phyloP scores from a whole-genome alignment of 371 early-diverging fungal species.

The Amoeboradix gromovi region DNA sequence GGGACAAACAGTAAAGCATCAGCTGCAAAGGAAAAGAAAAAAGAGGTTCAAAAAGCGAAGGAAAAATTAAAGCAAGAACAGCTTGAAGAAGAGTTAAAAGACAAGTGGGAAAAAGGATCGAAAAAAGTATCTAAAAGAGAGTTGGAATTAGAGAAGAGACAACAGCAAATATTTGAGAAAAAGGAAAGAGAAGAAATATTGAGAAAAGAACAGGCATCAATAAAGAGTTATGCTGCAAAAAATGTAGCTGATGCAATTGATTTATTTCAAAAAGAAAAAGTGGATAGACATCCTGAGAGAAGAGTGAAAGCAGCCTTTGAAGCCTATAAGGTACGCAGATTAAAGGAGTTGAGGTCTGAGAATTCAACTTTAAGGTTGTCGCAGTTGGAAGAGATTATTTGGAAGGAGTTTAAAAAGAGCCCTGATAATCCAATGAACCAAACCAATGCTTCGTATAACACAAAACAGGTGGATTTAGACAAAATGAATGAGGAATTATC shows the following conservation, averaged over 20 bases:
- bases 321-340: background rate
- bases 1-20: background rate
- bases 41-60: background rate
- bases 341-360: background rate
- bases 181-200: background rate
- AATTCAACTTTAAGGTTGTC: background rate
- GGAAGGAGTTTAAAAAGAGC: background rate
- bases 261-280: background rate
- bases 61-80: background rate
- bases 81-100: background rate
- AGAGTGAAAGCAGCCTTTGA: background rate
- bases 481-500: background rate
- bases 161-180: background rate
- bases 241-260: background rate
- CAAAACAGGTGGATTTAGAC: background rate
- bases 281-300: background rate
- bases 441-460: background rate
- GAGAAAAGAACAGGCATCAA: background rate
- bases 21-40: background rate
- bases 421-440: background rate
- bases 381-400: background rate
- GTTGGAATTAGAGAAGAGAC: background rate
- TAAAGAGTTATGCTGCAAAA: background rate
- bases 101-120: background rate
- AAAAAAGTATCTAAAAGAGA: background rate